Evolutionary conservation across 2,329 filamentous ascomycete genomes (phyloP), one percentile per base, ranked within the genome.

Genomic region (Penicillium brasilianum): DNA sequence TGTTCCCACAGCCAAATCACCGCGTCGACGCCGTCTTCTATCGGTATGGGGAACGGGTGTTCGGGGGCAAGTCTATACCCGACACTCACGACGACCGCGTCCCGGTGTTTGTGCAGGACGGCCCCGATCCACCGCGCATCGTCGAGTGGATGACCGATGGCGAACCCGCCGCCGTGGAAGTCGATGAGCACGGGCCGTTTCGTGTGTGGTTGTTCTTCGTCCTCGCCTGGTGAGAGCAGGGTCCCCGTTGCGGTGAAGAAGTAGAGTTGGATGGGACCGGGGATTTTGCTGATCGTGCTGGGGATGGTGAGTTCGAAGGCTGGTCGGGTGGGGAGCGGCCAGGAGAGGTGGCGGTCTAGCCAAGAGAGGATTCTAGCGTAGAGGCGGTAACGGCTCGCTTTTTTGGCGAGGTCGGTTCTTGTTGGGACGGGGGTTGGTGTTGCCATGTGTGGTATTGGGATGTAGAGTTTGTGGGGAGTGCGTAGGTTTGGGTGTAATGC

Each of bases 11-110:
- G 46, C 70, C 68, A 72, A 1, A 64, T 46, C 5, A 74, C 41
- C 1, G 67, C 67, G 9, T 71, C 69, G 37, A 65, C 67, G 20
- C 64, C 44, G 41, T 74, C 72, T 52, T 74, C 66, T 7, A 70
- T 61, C 0, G 62, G 50, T 0, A 61, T 55, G 18, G 71, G 67
- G 55, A 66, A 71, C 2, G 66, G 66, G 22, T 69, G 39, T 28
- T 74, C 70, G 0, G 72, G 72, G 0, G 71, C 62, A 13, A 69
- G 57, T 4, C 69, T 53, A 62, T 74, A 71, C 20, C 71, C 64
- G 1, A 71, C 66, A 3, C 67, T 65, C 48, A 72, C 57, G 7
- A 69, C 57, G 11, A 69, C 49, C 16, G 67, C 61, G 43, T 67
- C 63, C 11, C 62, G 60, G 22, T 58, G 34, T 13, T 56, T 20